A percentile compares a stretch with the other conserved stretches of the same genome.
Evolutionary conservation across 805 yeast species (phyloP).

Genomic region (Nematodospora valgi): DNA sequence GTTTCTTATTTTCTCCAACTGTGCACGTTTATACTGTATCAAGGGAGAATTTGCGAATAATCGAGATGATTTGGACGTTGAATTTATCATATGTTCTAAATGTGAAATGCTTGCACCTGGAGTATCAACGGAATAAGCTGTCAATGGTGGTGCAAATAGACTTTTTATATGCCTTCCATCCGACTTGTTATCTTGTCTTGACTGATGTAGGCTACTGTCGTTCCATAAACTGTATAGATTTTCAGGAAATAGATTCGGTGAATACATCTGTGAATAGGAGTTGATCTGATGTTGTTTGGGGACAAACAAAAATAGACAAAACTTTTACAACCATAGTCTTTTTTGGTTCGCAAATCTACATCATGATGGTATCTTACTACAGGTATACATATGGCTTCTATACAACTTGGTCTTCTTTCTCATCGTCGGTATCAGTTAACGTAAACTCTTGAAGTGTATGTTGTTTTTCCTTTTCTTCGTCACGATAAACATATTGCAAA

Average conservation of each 20-base stretch:
- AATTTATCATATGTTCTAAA: conserved; percentile 14
- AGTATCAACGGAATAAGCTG: conserved; percentile 50
- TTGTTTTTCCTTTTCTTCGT: conserved; percentile 22
- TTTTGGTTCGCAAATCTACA: too few relatives aligned
- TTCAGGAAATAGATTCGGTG: conserved; percentile 44
- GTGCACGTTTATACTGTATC: conserved; percentile 19
- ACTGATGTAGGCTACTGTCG: background rate
- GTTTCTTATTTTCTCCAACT: conserved; percentile 24
- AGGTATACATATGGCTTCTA: too few relatives aligned
- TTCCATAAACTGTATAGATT: conserved; percentile 47
- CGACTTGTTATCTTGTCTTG: background rate
- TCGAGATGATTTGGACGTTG: conserved; percentile 4
- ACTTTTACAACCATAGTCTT: too few relatives aligned
- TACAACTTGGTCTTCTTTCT: too few relatives aligned
- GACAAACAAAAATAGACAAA: too few relatives aligned
- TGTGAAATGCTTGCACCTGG: conserved; percentile 22
- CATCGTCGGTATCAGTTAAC: conserved; percentile 35
- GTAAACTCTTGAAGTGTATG: conserved; percentile 47
- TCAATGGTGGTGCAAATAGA: conserved; percentile 49
- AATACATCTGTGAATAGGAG: conserved; percentile 47
- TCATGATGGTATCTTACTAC: too few relatives aligned
- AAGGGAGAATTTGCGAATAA: conserved; percentile 14
- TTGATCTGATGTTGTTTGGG: too few relatives aligned
- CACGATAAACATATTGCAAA: conserved; percentile 6
- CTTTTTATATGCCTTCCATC: conserved; percentile 13